Percentiles rank a stretch among this genome's conserved stretches.
Conservation (phyloP, 2,329 filamentous ascomycete genomes). For the Cladosporium phlei region DNA sequence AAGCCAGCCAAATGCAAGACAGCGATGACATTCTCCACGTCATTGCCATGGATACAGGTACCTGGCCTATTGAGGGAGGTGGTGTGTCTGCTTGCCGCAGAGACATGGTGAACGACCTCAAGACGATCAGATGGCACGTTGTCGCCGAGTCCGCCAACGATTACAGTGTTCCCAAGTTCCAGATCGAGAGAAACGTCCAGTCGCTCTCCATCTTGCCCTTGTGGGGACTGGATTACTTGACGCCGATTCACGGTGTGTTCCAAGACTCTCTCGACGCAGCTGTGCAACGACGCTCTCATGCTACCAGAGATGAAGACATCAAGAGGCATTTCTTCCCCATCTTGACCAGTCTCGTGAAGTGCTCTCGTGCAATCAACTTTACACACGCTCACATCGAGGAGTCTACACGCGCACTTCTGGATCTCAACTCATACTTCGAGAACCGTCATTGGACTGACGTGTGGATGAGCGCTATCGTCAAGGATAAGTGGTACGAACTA, state of each 20-base stretch:
- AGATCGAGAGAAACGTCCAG: constrained; percentile 41
- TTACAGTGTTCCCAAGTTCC: constrained; percentile 40
- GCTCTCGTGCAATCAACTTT: constrained; percentile 36
- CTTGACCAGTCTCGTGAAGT: constrained; percentile 37
- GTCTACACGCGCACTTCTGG: constrained; percentile 38
- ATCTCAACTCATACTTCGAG: constrained; percentile 44
- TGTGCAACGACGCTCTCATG: constrained; percentile 32
- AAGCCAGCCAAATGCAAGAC: constrained; percentile 41
- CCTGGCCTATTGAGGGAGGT: constrained; percentile 41
- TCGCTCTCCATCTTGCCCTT: constrained; percentile 40
- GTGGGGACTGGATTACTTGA: constrained; percentile 41
- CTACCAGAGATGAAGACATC: constrained; percentile 32
- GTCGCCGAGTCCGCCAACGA: constrained; percentile 41
- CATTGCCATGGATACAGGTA: constrained; percentile 39
- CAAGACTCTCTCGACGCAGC: constrained; percentile 39
- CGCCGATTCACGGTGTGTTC: constrained; percentile 39
- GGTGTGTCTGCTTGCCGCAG: constrained; percentile 40
- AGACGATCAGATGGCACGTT: constrained; percentile 41
- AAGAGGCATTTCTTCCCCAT: constrained; percentile 38
- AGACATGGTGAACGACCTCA: constrained; percentile 40
- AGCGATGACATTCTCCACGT: constrained; percentile 37
- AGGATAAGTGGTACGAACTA: constrained; percentile 42
- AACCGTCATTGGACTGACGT: constrained; percentile 44
- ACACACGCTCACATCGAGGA: constrained; percentile 37
- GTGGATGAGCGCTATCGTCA: constrained; percentile 45